A percentile compares a stretch with the other conserved stretches of the same genome.
phyloP scores from a whole-genome alignment of 1,284 basidiomycete species.

The Ceratobasidium sp. region DNA sequence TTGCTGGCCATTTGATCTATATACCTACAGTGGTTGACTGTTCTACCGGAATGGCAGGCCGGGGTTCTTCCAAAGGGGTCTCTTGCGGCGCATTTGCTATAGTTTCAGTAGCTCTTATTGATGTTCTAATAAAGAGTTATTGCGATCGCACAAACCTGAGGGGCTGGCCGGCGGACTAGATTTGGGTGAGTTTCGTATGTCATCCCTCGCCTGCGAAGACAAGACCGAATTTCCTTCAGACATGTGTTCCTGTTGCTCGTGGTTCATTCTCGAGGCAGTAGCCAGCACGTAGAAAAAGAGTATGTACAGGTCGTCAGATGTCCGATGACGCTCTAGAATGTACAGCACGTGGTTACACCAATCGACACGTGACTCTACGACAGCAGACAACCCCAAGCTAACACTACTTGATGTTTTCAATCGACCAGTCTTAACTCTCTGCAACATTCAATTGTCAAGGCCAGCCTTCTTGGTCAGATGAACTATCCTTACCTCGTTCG shows the following conservation, averaged over 20 bases:
- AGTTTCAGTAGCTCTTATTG: neutral
- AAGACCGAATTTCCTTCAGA: no score
- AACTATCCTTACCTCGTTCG: conserved; percentile 52
- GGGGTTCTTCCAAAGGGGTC: neutral
- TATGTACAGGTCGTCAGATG: neutral
- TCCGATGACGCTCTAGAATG: neutral
- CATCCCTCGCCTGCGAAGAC: no score
- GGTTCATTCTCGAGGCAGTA: neutral
- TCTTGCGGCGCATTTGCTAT: neutral
- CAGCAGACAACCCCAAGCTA: neutral
- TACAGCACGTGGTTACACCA: neutral
- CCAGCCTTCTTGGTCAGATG: no score
- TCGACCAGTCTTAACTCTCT: conserved; percentile 24
- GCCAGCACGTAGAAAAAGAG: neutral
- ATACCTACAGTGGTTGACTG: neutral
- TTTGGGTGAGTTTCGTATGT: neutral
- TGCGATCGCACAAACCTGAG: neutral
- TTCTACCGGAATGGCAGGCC: no score
- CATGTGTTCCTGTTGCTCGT: neutral
- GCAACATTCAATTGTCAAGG: neutral
- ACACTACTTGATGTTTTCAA: neutral
- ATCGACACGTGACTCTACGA: neutral
- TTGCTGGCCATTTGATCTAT: neutral
- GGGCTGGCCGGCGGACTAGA: neutral
- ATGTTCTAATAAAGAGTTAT: neutral